Evolutionary conservation across 2,329 filamentous ascomycete genomes (phyloP).

Genomic region (Neurospora sp.): DNA sequence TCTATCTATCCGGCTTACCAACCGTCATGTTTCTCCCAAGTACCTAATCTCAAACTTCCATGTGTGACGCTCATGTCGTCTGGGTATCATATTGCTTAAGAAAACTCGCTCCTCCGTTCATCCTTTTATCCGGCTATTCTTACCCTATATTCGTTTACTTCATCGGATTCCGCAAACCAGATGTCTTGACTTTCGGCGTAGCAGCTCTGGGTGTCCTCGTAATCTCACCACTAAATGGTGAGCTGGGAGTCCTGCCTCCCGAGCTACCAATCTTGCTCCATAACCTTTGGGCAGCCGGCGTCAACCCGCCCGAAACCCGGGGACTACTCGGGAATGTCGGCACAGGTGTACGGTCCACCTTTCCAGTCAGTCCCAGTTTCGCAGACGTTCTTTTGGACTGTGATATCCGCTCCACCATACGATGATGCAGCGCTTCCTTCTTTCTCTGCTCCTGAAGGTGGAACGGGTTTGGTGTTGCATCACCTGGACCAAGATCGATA

Average conservation of each 20-base stretch:
- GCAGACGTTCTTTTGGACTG: conserved; percentile 58
- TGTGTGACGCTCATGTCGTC: neutral
- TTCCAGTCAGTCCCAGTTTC: conserved; percentile 50
- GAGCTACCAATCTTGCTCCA: conserved; percentile 50
- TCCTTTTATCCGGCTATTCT: neutral
- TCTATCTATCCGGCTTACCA: neutral
- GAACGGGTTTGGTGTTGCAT: conserved; percentile 69
- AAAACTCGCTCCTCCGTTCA: neutral
- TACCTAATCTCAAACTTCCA: neutral
- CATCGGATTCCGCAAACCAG: conserved; percentile 25
- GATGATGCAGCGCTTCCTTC: conserved; percentile 73
- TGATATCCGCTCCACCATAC: conserved; percentile 75
- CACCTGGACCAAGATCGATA: conserved; percentile 49
- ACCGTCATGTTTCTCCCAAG: neutral
- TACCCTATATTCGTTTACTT: conserved; percentile 12
- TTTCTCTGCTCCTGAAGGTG: conserved; percentile 63
- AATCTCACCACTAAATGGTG: conserved; percentile 27
- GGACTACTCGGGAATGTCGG: conserved; percentile 62
- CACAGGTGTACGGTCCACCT: conserved; percentile 49
- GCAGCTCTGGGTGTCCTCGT: conserved; percentile 19
- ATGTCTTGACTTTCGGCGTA: conserved; percentile 30
- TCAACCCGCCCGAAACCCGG: conserved; percentile 45
- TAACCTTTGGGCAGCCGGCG: conserved; percentile 63
- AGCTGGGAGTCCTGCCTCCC: conserved; percentile 24
- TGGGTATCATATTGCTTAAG: conserved; percentile 5